Base-by-base conservation (phyloP, 208 protist species). In the Leishmania martiniquensis region DNA sequence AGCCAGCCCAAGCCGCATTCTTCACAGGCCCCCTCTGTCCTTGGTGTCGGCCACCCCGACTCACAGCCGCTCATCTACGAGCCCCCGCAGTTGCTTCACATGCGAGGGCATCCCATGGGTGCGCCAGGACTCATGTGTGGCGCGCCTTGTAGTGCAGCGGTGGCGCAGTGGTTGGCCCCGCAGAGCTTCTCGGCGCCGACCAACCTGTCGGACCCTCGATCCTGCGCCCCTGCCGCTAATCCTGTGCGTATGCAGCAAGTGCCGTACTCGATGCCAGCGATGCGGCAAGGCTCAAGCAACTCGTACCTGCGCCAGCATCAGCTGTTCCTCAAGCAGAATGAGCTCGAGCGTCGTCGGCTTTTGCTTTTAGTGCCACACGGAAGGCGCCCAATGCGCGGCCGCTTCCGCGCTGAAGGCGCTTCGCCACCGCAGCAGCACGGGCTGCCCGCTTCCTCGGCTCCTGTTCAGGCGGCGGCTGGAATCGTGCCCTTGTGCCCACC, bases 51-150 rank as follows among this genome's bases (percentile, higher is more conserved):
- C 55, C 66, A 84, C 44, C 80, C 80, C 2, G 72, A 84, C 42
- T 88, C 84, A 51, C 84, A 88, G 77, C 80, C 84, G 22, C 76
- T 88, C 52, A 80, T 88, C 67, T 34, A 17, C n/a, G 80, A 84
- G 32, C 84, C 84, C 7, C 78, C 75, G 45, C 81, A 37, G 1
- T 70, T 54, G 2, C 68, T 17, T 44, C 55, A 63, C 22, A 25
- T 74, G 57, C 37, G 45, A 51, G 25, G 32, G 1, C 63, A 20
- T 59, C 32, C 22, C 37, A 29, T 34, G 25, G 22, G 45, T 20
- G 32, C 25, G 0, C 42, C 49, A 22, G 47, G 45, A 57, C 47
- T 49, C 54, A 29, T 73, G 55, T 32, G 39, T 44, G 13, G 68
- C 49, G 68, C 68, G 15, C 10, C 68, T 29, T 37, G 25, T 47